phyloP scores from a whole-genome alignment of 495 filamentous ascomycete genomes.

The Daldinia loculata region DNA sequence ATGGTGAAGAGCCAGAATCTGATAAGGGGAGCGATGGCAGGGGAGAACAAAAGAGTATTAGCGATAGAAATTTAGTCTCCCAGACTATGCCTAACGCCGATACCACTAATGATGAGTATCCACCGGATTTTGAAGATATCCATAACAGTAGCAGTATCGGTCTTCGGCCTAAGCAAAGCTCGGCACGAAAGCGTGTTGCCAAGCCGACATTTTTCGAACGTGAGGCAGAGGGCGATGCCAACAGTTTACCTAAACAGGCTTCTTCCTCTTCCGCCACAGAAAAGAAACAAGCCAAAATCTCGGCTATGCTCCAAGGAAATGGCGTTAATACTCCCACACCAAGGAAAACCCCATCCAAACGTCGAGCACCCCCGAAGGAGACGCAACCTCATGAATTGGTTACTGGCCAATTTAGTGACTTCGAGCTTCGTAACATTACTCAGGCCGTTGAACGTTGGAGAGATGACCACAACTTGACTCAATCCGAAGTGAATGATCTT shows the following conservation, averaged over 20 bases:
- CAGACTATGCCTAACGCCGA: background rate
- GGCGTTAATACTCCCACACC: constrained; percentile 12
- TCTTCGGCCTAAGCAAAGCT: constrained; percentile 16
- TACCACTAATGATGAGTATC: constrained; percentile 11
- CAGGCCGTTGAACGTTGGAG: constrained; percentile 51
- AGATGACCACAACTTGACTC: constrained; percentile 48
- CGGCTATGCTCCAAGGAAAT: constrained; percentile 30
- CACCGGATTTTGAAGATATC: constrained; percentile 1
- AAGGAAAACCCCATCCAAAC: constrained; percentile 13
- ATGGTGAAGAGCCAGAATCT: background rate
- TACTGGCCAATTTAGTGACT: constrained; percentile 42
- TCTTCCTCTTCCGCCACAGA: constrained; percentile 2
- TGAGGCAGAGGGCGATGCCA: constrained; percentile 14
- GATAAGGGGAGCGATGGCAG: background rate
- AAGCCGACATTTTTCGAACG: constrained; percentile 42
- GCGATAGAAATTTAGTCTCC: background rate
- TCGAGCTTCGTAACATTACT: constrained; percentile 47
- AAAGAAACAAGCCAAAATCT: constrained; percentile 34
- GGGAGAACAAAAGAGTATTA: constrained; percentile 6
- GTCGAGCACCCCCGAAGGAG: background rate
- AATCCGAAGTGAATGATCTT: constrained; percentile 49
- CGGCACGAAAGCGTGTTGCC: constrained; percentile 36
- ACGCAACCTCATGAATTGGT: constrained; percentile 25
- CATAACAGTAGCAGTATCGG: background rate
- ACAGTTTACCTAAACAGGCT: constrained; percentile 2